Evolutionary conservation across 148 eudicot genomes (phyloP), one percentile per base, ranked within the genome.

Genomic region (Fagopyrum homotropicum): DNA sequence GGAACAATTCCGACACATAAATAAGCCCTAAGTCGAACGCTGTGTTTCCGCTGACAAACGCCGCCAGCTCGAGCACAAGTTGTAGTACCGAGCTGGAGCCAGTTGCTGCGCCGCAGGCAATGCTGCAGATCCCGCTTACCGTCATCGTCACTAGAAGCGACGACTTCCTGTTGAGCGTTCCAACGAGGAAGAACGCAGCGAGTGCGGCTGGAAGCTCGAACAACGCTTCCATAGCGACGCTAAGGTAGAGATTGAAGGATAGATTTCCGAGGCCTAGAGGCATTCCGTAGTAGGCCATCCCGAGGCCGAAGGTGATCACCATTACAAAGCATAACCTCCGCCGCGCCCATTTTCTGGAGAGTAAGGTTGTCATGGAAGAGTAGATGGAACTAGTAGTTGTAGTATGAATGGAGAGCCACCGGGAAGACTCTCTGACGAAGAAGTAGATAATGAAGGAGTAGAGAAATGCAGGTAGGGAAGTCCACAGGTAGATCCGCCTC

Each of bases 261-360:
- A 91, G 54, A 68, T 82, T 89, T 11, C 87, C 91, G 5, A 91
- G 75, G 0, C 83, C 88, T 71, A 89, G 72, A 4, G 93, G 91
- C 88, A 88, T 85, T 2, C 92, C 97, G 40, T 88, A 89, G 66
- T 91, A 91, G 2, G 86, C 86, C 80, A 85, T 55, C 4, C 93
- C 93, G 4, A 88, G 74, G 0, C 91, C 91, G 26, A 87, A 76
- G n/a, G 81, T 88, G 1, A 87, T 77, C 2, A 69, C 73, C 82
- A 82, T 85, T 2, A 84, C 84, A 0, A 75, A 75, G 1, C 45
- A 1, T 19, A 90, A 49, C 14, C 96, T 77, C 45, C 63, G 60
- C 5, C 78, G 2, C 2, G 92, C 86, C 96, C 92, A 90, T 7
- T 69, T 52, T 60, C 69, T 89, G 0, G 78, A 43, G 2, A 85